Base-by-base conservation (phyloP, 2,329 filamentous ascomycete species). In the Venturia effusa region DNA sequence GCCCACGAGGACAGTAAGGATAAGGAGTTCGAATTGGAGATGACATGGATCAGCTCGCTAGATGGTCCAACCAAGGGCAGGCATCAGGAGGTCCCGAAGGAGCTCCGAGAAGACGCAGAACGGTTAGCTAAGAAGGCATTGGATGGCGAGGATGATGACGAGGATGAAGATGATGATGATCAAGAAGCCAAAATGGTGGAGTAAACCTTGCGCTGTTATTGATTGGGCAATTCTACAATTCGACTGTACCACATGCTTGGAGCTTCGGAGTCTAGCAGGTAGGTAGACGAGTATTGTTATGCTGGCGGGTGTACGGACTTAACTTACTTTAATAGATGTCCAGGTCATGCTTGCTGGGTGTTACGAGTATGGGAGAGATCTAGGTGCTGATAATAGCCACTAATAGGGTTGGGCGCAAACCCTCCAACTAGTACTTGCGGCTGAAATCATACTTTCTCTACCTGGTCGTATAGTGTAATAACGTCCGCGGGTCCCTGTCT, bases 1-100 rank as follows among this genome's bases (percentile, higher is more conserved):
- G 92, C 93, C 60, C 94, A 99, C 75, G 94, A 97, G 76, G 94
- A 99, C 77, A 97, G 93, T 83, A 97, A 97, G 81, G 94, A 97
- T 79, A 99, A 99, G 83, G 94, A 97, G 68, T 99, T 97, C 73
- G 94, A 99, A 85, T 82, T 99, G 66, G 94, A 99, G 81, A 95
- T 99, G 92, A 96, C 90, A 66, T 99, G 94, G 94, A 90, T 97
- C 76, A 97, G 92, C 77, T 85, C 83, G 62, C 77, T 86, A 59
- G 85, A 89, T 68, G 93, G 92, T 5, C 92, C 92, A 41, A 97
- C 92, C 67, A 93, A 95, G 80, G 94, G 94, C 67, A 86, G 88
- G 71, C 94, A 99, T 74, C 84, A 93, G 77, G 91, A 96, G 77
- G 94, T 99, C 65, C 94, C 94, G 64, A 92, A 90, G 81, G 89